Base-by-base conservation (phyloP, 2,329 filamentous ascomycete genomes). In the Cladosporium cucumerinum region DNA sequence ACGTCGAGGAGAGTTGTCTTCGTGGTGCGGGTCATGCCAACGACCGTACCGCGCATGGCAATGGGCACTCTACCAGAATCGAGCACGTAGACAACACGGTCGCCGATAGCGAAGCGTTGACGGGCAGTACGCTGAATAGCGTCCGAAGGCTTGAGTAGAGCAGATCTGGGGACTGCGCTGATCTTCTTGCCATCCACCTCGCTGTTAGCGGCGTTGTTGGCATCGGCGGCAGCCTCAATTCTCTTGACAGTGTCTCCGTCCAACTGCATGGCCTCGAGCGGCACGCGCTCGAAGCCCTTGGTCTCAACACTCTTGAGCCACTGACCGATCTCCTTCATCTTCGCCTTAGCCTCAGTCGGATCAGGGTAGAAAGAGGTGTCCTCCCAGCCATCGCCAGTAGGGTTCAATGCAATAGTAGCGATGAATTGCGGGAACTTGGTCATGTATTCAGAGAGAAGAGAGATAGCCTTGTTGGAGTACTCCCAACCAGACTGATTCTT, bases 41-140 rank as follows among this genome's bases (percentile, higher is more conserved):
- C 89, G n/a, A 99, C 92, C 1, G 95, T 98, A 72, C 96, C 95
- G 62, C 90, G 87, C 61, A 91, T 91, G 39, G 91, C 93, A 72
- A 99, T 96, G 1, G 95, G 95, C 1, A 99, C 94, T 74, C 97
- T 94, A 69, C 95, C 95, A 63, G 93, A 92, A 70, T 94, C 91
- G 72, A 93, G 90, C 10, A 93, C 92, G 76, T 97, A 99, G 48
- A 96, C 91, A 26, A 99, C 87, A 25, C 96, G 90, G 77, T 99
- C 93, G 62, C 95, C 95, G 34, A 99, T 85, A 63, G 79, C 78
- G 78, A 97, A 99, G 23, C 78, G 84, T 77, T 99, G 96, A 75
- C 90, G 90, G 64, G 91, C 89, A 48, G 98, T 86, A 61, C 93
- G 89, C 75, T 97, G 91, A 77, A 97, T 93, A n/a, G 93, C 93